Conservation (phyloP, 352 stramenopile genomes). For the Blastocystis sp. region DNA sequence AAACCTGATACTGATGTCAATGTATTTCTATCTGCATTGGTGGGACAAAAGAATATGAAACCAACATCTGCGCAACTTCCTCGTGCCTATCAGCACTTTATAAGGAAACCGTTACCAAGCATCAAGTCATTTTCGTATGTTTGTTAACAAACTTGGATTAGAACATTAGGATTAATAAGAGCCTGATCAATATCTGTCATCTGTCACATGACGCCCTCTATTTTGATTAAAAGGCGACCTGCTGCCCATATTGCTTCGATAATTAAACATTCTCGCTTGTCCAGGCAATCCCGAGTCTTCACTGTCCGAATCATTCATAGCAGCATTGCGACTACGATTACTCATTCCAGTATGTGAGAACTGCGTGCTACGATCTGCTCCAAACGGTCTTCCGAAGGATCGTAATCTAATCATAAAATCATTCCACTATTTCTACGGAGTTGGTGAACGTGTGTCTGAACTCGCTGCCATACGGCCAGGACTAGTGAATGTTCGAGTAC, state of each 20-base stretch:
- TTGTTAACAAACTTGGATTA: neutral
- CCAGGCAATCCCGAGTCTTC: neutral
- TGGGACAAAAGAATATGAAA: neutral
- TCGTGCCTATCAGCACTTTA: neutral
- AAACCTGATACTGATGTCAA: neutral
- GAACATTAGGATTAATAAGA: neutral
- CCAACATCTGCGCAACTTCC: neutral
- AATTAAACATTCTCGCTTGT: neutral
- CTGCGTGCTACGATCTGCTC: neutral
- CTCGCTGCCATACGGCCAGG: neutral
- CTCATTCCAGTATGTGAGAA: neutral
- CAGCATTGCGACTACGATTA: neutral
- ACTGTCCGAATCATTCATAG: constrained; percentile 18
- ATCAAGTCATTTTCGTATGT: neutral
- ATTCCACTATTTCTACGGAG: neutral
- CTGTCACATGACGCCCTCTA: constrained; percentile 4
- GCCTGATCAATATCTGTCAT: neutral
- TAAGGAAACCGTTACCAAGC: neutral
- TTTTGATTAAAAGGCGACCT: neutral
- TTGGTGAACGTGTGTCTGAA: neutral
- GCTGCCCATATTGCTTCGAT: neutral
- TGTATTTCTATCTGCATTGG: neutral
- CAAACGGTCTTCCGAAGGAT: neutral
- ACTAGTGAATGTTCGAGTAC: neutral
- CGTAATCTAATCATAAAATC: neutral